These are phyloP conservation scores for Candida palmyrensis DNA, from an alignment of 805 yeast species.

Conservation along the genomic window DNA sequence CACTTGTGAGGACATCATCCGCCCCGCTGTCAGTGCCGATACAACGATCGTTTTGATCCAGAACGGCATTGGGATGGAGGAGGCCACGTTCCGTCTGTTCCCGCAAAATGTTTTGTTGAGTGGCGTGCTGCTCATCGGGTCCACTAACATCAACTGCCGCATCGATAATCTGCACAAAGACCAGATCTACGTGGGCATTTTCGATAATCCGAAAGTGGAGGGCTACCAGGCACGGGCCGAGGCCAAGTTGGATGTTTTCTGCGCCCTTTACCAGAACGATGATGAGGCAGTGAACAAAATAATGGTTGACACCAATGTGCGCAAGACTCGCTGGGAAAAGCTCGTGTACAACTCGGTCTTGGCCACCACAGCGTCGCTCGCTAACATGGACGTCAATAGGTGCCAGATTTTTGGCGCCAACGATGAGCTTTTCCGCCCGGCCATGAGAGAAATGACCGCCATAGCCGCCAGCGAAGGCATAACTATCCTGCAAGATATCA, in stretches of 20 bases:
- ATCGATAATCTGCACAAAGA: conserved; percentile 17
- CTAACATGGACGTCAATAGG: conserved; percentile 28
- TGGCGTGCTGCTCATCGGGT: conserved; percentile 33
- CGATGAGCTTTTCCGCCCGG: conserved; percentile 39
- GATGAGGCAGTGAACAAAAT: conserved; percentile 20
- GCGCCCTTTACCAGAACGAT: conserved; percentile 23
- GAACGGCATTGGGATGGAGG: conserved; percentile 36
- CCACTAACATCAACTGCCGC: conserved; percentile 21
- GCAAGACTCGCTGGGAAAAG: conserved; percentile 35
- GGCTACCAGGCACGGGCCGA: conserved; percentile 8
- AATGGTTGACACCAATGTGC: conserved; percentile 23
- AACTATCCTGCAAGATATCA: conserved; percentile 44
- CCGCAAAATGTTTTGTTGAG: conserved; percentile 31
- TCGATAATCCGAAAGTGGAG: conserved; percentile 11
- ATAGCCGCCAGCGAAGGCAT: conserved; percentile 70
- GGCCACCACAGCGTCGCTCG: conserved; percentile 31
- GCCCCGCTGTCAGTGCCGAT: conserved; percentile 24
- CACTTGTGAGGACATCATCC: conserved; percentile 39
- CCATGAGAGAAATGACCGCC: conserved; percentile 60
- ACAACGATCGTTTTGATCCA: conserved; percentile 33
- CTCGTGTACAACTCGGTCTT: conserved; percentile 31
- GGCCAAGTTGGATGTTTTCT: conserved; percentile 15
- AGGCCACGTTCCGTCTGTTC: conserved; percentile 23
- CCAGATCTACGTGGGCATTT: conserved; percentile 17
- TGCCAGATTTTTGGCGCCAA: conserved; percentile 31